phyloP scores from a whole-genome alignment of 163 green algal genomes.

The Scenedesmus sp. region DNA sequence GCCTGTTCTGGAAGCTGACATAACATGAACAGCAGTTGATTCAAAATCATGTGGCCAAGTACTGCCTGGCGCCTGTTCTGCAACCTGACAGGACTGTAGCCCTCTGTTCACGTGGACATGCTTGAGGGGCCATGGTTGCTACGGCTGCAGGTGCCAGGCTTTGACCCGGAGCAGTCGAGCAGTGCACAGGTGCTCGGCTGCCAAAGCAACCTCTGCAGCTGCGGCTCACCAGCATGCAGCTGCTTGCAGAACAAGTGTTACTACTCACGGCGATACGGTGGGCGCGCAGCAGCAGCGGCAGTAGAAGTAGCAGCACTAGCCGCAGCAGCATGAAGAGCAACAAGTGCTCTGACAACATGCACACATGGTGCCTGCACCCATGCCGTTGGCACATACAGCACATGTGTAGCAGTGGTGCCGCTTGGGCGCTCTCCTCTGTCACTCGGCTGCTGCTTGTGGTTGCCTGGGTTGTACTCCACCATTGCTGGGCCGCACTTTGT shows the following conservation, averaged over 20 bases:
- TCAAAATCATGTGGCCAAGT: not conserved
- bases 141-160: slow-evolving; percentile 71
- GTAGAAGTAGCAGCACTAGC: not conserved
- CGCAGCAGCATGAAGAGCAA: not conserved
- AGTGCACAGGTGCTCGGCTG: slow-evolving; percentile 70
- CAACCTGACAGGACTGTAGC: not conserved
- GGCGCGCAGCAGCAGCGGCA: slow-evolving; percentile 7
- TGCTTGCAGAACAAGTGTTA: slow-evolving; percentile 81
- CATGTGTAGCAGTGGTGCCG: too few relatives aligned
- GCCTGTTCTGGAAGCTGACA: not conserved
- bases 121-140: not conserved
- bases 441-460: not conserved
- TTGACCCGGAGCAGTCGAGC: slow-evolving; percentile 73
- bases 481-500: not conserved
- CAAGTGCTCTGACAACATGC: not conserved
- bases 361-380: too few relatives aligned
- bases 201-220: slow-evolving; percentile 67
- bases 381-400: too few relatives aligned
- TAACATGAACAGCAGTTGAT: not conserved
- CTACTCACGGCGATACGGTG: slow-evolving; percentile 86
- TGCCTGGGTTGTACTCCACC: not conserved
- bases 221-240: slow-evolving; percentile 72
- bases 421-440: too few relatives aligned
- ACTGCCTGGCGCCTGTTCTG: not conserved
- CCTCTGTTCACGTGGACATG: too few relatives aligned